Base-by-base conservation (phyloP, 2,329 filamentous ascomycete genomes). In the Fusarium haematococcum region DNA sequence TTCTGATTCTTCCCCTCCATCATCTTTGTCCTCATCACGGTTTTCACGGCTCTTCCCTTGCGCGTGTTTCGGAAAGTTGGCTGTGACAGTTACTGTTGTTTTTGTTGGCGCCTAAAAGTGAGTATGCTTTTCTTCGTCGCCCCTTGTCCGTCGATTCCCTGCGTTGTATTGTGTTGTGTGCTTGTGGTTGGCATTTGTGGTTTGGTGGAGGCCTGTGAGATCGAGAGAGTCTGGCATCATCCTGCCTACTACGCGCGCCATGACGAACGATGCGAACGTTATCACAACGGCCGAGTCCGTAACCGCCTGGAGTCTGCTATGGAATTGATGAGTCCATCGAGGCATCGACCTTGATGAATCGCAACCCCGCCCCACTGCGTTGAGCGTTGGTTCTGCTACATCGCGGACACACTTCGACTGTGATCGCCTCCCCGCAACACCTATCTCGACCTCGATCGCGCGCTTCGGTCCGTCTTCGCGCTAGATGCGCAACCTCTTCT, bases 81-180 rank as follows among this genome's bases (percentile, higher is more conserved):
- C 82, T 83, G 79, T 83, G 80, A 83, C 79, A 81, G 79, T 83
- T 83, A 82, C 81, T 82, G 80, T 83, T 83, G 83, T 84, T 86
- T 83, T 86, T 86, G 82, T 83, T 84, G 86, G 86, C 85, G 85
- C 86, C 82, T 83, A 88, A 88, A 87, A 88, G 86, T 88, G 82
- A 88, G 86, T 88, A 73, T 75, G 71, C 52, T 67, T 74, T 71
- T 60, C 48, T 60, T 69, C 60, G 65, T 69, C 67, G 54, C 63
- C 39, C 60, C 62, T 56, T 71, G 65, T 75, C 65, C 59, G 70
- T 72, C 73, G 50, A 70, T 69, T 72, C 57, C 64, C 54, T 74
- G 62, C 41, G 69, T 77, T 56, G 77, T 73, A 16, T 48, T 9
- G 27, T 52, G 48, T 32, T 25, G 48, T 52, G 48, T 8, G 27